Evolutionary conservation across 2,329 filamentous ascomycete species (phyloP).

Genomic region (Penicillium sp.): DNA sequence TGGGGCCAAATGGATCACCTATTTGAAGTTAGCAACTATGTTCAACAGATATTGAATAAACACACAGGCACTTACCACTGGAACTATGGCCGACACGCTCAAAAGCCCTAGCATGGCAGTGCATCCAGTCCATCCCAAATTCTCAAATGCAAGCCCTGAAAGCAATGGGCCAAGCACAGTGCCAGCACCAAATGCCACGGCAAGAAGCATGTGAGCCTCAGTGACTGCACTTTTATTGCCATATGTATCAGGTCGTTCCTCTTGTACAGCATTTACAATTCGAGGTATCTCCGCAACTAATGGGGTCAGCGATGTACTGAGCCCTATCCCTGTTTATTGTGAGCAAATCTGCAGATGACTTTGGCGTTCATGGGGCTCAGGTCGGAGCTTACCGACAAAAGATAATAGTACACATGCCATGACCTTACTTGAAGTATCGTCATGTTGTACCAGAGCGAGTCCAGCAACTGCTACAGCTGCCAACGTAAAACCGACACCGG

Average conservation of each 20-base stretch:
- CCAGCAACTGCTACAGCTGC: neutral
- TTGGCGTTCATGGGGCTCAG: no score
- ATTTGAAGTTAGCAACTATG: neutral
- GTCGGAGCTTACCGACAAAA: neutral
- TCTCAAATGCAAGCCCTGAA: neutral
- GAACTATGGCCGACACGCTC: conserved; percentile 1
- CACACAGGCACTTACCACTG: neutral
- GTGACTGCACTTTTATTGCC: neutral
- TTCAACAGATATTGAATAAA: no score
- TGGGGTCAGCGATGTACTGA: conserved; percentile 2
- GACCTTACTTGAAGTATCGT: neutral
- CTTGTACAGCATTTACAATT: neutral
- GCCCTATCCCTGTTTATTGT: neutral
- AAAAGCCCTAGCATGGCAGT: neutral
- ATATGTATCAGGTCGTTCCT: conserved; percentile 1
- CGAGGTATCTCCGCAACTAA: conserved; percentile 5
- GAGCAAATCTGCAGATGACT: neutral
- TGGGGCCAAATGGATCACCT: neutral
- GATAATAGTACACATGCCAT: neutral
- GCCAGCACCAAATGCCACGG: conserved; percentile 6
- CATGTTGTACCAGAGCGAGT: neutral
- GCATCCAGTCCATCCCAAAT: conserved; percentile 3
- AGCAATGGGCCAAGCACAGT: conserved; percentile 3
- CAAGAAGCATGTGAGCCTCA: conserved; percentile 9
- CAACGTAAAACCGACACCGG: neutral